These are phyloP conservation scores for Mortierella alpina DNA, from an alignment of 192 early-diverging fungal genomes.

Conservation along the genomic window DNA sequence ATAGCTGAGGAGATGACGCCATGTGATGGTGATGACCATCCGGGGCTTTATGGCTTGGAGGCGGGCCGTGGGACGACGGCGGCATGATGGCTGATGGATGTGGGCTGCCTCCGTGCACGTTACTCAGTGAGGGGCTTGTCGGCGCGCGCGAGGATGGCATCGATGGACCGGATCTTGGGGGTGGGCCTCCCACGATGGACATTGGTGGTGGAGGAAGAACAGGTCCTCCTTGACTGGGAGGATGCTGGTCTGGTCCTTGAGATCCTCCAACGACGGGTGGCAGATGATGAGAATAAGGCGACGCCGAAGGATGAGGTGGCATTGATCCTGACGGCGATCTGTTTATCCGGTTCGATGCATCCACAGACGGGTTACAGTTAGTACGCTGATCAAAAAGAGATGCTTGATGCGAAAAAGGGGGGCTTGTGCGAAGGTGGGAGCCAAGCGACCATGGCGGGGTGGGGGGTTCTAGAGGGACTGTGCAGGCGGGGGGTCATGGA, in stretches of 20 bases:
- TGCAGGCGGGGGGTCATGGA: conserved; percentile 2
- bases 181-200: conserved; percentile 41
- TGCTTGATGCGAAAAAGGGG: too few relatives aligned
- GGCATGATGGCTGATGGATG: conserved; percentile 52
- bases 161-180: conserved; percentile 42
- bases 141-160: conserved; percentile 52
- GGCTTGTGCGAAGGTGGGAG: not conserved
- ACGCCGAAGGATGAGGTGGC: conserved; percentile 46
- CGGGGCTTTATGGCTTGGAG: conserved; percentile 36
- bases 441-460: not conserved
- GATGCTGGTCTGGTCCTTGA: conserved; percentile 34
- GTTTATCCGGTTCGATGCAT: not conserved
- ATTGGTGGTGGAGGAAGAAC: conserved; percentile 51
- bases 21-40: conserved; percentile 43
- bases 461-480: not conserved
- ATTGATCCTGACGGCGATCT: conserved; percentile 54
- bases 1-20: conserved; percentile 46
- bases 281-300: conserved; percentile 55
- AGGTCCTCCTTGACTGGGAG: conserved; percentile 26
- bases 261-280: conserved; percentile 43
- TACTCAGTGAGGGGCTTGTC: conserved; percentile 35
- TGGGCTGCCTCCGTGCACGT: conserved; percentile 22
- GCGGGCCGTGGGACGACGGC: conserved; percentile 47
- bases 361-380: not conserved
- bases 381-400: not conserved